Evolutionary conservation across 2,329 filamentous ascomycete species (phyloP), one percentile per base, ranked within the genome.

Genomic region (Xylariaceae sp.): DNA sequence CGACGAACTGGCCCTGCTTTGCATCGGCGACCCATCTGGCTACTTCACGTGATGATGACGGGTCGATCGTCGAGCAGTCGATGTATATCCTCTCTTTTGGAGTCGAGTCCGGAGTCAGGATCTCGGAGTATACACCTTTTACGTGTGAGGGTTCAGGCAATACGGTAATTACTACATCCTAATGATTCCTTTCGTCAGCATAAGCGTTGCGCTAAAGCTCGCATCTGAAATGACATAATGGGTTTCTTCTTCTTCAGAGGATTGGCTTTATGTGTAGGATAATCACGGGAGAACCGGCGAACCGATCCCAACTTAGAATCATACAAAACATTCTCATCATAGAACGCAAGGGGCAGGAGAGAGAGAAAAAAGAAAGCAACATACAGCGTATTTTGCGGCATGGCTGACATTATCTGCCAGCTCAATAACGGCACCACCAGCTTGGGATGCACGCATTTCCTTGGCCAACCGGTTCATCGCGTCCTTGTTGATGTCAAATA

Each of bases 1-100:
- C 93, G 44, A 96, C 83, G 59, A 97, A 96, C 39, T 74, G 76
- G 39, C 87, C 87, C 59, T 85, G 78, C 1, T 78, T 73, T 1
- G 80, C 79, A 4, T 77, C 76, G 43, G 64, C 47, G 2, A 94
- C 83, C 18, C 76, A 74, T 46, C 81, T 73, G 17, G 89, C 89
- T 4, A 97, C 84, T 51, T 81, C 76, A 30, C 80, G 80, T 1
- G 90, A 96, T 2, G 89, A 88, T 24, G 81, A 81, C 0, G 90
- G 89, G 64, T 97, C 93, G 59, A 98, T 97, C 13, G 93, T 98
- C 3, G 91, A 97, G 64, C 87, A 91, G 65, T 98, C 93, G 60
- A 98, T 93, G 64, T 95, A 96, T 43, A 96, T 68, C 30, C 89
- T 83, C 43, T 83, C 71, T 38, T 74, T 75, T 31, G 71, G 68